Base-by-base conservation (phyloP, 2,329 filamentous ascomycete genomes). In the Penicillium sp. region DNA sequence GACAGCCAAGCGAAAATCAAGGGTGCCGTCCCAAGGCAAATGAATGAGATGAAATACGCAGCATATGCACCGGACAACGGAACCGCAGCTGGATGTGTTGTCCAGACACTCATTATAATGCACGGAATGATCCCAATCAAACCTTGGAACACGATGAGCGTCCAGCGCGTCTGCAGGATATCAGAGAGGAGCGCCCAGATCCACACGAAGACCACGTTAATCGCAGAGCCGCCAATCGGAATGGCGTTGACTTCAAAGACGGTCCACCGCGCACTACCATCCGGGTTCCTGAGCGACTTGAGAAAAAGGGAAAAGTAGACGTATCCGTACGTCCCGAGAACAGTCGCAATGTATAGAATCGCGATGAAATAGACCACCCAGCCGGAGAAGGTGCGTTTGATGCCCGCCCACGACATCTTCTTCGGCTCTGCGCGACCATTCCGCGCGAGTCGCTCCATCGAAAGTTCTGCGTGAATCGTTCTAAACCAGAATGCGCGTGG, bases 101-200 rank as follows among this genome's bases (percentile, higher is more conserved):
- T 75, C 73, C 73, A 75, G n/a, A 73, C 55, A 14, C 64, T 72
- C 70, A 76, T 73, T n/a, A 68, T 69, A 18, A 74, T 71, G 37
- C 64, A 66, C 1, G 69, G 67, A 2, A 73, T 57, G 2, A 74
- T 55, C 1, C 67, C 71, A 32, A 76, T 72, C 2, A 66, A 34
- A 12, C 60, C 67, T 55, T 76, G 73, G 2, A 59, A 48, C 5
- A 76, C 57, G 18, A 76, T 70, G 4, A 76, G 57, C 0, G 65
- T 66, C 73, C 73, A 76, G 14, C 73, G 57, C 0, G 71, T 73
- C 25, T 64, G 62, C 1, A 76, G 47, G 6, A 66, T 51, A 51
- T 76, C 73, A 0, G 73, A 76, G 0, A 74, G 50, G 2, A 74
- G 63, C 1, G 72, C 72, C 72, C 73, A 76, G 9, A 73, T 62